Conservation (phyloP, 371 early-diverging fungal genomes). For the Actinomucor elegans region DNA sequence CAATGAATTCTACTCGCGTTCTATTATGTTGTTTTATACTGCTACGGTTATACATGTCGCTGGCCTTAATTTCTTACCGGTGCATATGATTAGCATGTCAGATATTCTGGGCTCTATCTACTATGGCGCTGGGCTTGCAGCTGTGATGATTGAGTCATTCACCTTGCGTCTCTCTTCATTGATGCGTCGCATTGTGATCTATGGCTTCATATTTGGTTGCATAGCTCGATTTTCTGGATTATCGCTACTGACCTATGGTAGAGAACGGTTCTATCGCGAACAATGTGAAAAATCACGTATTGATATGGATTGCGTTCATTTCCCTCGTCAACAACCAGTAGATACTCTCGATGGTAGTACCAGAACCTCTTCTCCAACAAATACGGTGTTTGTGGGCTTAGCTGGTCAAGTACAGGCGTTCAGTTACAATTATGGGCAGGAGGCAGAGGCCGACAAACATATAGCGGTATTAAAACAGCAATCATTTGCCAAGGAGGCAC, state of each 20-base stretch:
- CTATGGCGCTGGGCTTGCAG: constrained; percentile 15
- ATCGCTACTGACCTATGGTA: constrained; percentile 22
- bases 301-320: constrained; percentile 20
- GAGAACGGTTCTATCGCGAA: neutral
- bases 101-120: constrained; percentile 32
- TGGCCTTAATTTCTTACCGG: constrained; percentile 9
- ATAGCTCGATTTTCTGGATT: constrained; percentile 4
- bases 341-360: constrained; percentile 2
- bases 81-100: constrained; percentile 11
- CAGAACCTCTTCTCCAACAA: constrained; percentile 3
- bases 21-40: constrained; percentile 22
- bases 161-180: constrained; percentile 10
- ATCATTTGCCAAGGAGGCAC: constrained; percentile 12
- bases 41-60: constrained; percentile 16
- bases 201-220: constrained; percentile 2
- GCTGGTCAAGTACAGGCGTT: constrained; percentile 21
- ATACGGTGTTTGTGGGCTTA: constrained; percentile 19
- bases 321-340: constrained; percentile 11
- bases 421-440: constrained; percentile 28
- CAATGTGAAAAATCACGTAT: constrained; percentile 11
- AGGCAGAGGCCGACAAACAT: constrained; percentile 22
- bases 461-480: constrained; percentile 18
- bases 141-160: constrained; percentile 24
- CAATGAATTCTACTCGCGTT: constrained; percentile 23
- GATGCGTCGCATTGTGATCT: neutral